Evolutionary conservation across 345 rosid genomes (phyloP).

Genomic region (Syzygium jambos): DNA sequence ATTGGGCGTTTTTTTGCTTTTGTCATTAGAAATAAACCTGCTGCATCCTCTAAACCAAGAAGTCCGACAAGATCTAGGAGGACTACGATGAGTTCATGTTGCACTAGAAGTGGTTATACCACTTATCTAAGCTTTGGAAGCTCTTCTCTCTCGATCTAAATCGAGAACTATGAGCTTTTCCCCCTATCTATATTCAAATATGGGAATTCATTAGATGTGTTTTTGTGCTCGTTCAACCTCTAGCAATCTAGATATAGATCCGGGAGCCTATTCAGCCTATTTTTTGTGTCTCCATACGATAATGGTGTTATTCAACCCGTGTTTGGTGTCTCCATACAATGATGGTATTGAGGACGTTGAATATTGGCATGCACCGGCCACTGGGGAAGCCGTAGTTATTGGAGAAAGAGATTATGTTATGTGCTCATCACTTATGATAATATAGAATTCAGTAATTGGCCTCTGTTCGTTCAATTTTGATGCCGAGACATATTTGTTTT

Average conservation of each 20-base stretch:
- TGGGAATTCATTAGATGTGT: background rate
- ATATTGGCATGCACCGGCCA: background rate
- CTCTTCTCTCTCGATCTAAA: background rate
- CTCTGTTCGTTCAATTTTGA: rapidly evolving
- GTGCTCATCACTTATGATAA: background rate
- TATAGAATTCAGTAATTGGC: background rate
- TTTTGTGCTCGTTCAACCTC: rapidly evolving
- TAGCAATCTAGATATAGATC: background rate
- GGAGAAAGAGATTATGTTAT: background rate
- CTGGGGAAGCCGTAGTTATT: background rate
- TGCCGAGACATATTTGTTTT: background rate
- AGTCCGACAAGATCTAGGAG: background rate
- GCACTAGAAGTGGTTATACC: background rate
- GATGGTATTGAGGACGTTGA: rapidly evolving
- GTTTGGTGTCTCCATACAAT: background rate
- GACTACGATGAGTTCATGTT: background rate
- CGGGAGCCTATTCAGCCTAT: background rate
- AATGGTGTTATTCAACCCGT: background rate
- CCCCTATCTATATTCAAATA: background rate
- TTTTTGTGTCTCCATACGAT: background rate
- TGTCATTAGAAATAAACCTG: background rate
- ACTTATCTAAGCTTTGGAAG: background rate
- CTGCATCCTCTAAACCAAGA: background rate
- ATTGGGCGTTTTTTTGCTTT: background rate
- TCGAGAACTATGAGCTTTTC: background rate